A percentile compares a stretch with the other conserved stretches of the same genome.
Conservation (phyloP, 2,329 filamentous ascomycete species). For the Scedosporium boydii region DNA sequence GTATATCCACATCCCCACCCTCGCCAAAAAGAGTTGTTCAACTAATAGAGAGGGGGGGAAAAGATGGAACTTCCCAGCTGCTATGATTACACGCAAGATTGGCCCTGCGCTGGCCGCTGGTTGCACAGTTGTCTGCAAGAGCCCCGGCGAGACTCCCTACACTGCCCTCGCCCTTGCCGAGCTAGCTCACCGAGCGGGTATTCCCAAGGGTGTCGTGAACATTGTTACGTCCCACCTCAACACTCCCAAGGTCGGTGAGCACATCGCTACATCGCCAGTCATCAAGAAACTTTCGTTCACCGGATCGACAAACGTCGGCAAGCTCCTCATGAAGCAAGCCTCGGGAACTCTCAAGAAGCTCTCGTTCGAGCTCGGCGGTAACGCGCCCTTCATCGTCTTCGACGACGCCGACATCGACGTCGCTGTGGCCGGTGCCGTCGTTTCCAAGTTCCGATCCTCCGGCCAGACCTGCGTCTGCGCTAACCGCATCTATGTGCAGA, state of each 20-base stretch:
- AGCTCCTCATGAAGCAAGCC: constrained; percentile 58
- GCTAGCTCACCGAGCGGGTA: constrained; percentile 71
- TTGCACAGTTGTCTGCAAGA: constrained; percentile 75
- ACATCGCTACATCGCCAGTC: constrained; percentile 23
- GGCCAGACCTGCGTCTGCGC: constrained; percentile 64
- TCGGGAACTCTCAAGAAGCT: constrained; percentile 63
- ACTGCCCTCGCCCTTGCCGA: constrained; percentile 79
- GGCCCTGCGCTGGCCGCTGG: constrained; percentile 55
- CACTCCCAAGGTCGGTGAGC: constrained; percentile 65
- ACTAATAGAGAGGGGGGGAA: too few relatives aligned
- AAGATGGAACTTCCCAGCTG: constrained; percentile 48
- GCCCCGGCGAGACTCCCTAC: constrained; percentile 81
- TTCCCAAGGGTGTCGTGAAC: constrained; percentile 82
- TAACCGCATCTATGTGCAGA: constrained; percentile 52
- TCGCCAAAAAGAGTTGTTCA: too few relatives aligned
- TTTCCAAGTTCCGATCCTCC: constrained; percentile 62
- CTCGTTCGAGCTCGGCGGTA: constrained; percentile 64
- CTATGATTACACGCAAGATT: constrained; percentile 39
- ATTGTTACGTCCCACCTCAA: constrained; percentile 69
- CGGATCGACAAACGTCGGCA: constrained; percentile 40
- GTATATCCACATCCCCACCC: too few relatives aligned
- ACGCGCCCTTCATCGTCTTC: constrained; percentile 69
- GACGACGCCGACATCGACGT: constrained; percentile 62
- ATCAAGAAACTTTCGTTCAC: constrained; percentile 68
- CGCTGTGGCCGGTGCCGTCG: constrained; percentile 56